These are phyloP conservation scores for Aphanomyces stellatus DNA, from an alignment of 352 stramenopile species.

Conservation along the genomic window DNA sequence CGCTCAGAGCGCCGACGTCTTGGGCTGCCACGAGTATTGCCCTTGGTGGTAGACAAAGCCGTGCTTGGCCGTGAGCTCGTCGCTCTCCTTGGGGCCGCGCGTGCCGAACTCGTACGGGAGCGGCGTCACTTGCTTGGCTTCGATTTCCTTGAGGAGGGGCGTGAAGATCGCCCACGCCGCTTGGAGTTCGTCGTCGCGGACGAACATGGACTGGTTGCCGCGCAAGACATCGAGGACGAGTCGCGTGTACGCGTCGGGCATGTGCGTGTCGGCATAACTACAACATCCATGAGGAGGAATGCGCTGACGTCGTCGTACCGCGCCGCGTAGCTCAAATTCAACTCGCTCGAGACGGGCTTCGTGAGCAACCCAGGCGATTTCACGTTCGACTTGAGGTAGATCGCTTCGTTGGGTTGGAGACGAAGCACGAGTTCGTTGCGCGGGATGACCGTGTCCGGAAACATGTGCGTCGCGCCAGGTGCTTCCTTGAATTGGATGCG, in stretches of 20 bases:
- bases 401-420: slow-evolving; percentile 79
- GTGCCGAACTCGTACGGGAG: slow-evolving; percentile 62
- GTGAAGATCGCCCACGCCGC: slow-evolving; percentile 88
- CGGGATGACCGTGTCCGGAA: slow-evolving; percentile 31
- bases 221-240: slow-evolving; percentile 88
- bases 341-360: slow-evolving; percentile 60
- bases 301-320: slow-evolving; percentile 24
- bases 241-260: slow-evolving; percentile 86
- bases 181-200: slow-evolving; percentile 86
- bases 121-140: slow-evolving; percentile 48
- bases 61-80: slow-evolving; percentile 20
- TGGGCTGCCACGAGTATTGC: slow-evolving; percentile 9
- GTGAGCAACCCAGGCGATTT: slow-evolving; percentile 67
- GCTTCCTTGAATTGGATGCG: slow-evolving; percentile 85
- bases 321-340: slow-evolving; percentile 81
- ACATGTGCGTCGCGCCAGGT: slow-evolving; percentile 55
- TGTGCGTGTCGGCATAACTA: slow-evolving; percentile 24
- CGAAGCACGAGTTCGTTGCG: slow-evolving; percentile 87
- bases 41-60: slow-evolving; percentile 19
- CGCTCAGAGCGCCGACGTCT: neutral
- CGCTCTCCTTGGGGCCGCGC: slow-evolving; percentile 50
- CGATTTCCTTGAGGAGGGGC: slow-evolving; percentile 79
- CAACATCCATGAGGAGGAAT: neutral
- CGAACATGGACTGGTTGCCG: slow-evolving; percentile 75
- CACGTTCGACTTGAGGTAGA: slow-evolving; percentile 83